Evolutionary conservation across 2,329 filamentous ascomycete species (phyloP), one percentile per base, ranked within the genome.

Genomic region (Diaporthe citriasiana): DNA sequence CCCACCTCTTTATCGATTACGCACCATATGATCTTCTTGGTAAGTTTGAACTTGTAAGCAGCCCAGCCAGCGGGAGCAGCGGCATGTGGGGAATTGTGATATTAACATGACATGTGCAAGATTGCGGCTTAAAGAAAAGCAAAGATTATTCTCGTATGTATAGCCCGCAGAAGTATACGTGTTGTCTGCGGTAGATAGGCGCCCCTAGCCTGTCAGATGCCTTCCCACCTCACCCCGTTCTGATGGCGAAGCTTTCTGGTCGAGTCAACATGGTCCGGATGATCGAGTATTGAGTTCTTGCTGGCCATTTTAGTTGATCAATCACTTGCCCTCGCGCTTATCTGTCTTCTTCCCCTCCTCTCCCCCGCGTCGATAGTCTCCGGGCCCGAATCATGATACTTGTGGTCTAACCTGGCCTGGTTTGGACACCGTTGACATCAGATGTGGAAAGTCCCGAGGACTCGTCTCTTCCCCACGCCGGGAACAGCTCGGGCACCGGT

Each of bases 111-210:
- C 63, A 51, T 38, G 30, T 51, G 33, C 45, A 51, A 66, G 27
- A 45, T 66, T 38, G 63, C 38, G 63, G 63, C 60, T 50, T 45
- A 51, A 66, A 27, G 47, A 66, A 40, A 51, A 66, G 63, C 63
- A 51, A 22, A 66, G 42, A 51, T 19, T n/a, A 38, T 27, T 51
- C 22, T 51, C 45, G 25, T 17, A 3, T 12, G 30, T 50, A 66
- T 12, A 35, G 45, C 27, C 12, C 19, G 60, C 59, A 63, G 40
- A 63, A 47, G 35, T 19, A 45, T 63, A 22, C 8, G 13, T 38
- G 42, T 25, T 17, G 60, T 50, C 60, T 33, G 42, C 19, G 13
- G 6, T 33, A 15, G 25, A 66, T 22, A 66, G 6, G 5, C 19
- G 42, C 13, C 22, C 19, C 19, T 7, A 27, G 45, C 13, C 22